Evolutionary conservation across 306 rosid species (phyloP), one percentile per base, ranked within the genome.

Genomic region (Citrullus mucosospermus): DNA sequence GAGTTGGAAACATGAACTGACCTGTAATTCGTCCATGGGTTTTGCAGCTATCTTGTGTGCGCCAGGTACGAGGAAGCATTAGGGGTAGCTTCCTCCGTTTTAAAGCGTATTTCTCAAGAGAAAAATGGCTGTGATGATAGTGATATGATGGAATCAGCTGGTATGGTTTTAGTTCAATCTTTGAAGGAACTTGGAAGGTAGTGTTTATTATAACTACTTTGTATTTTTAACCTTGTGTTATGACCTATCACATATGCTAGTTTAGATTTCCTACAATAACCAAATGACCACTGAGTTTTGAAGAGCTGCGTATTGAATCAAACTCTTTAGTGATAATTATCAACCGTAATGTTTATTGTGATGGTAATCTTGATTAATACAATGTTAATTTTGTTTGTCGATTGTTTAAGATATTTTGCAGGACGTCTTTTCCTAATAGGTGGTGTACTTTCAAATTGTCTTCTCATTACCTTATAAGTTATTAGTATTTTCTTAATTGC

Each of bases 101-200:
- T 92, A 81, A 88, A 87, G 81, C 84, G 78, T n/a, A 79, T 89
- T 46, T 70, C 62, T 38, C 41, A 41, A 2, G n/a, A 61, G 32
- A 57, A 63, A 10, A 50, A 2, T 22, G 56, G 3, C 34, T 9
- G 62, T 71, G 80, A 76, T 71, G 80, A 76, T 48, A 63, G 70
- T 66, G 98, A 90, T 75, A 77, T 89, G 89, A 73, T 87, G 82
- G 92, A 91, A 78, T 90, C 88, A n/a, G 74, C 85, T 72, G 88
- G 86, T 11, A 95, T 95, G 96, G 97, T 91, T 12, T 81, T 92
- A 38, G 77, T 92, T 78, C 98, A 95, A 80, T 87, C 98, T 17
- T 66, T 88, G 61, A 81, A 87, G 58, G 81, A 79, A 83, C 91
- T 90, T 46, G 89, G 84, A 80, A 86, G 93, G 97, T 87, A 69